Base-by-base conservation (phyloP, 2,329 filamentous ascomycete genomes). In the Aureobasidium sp. region DNA sequence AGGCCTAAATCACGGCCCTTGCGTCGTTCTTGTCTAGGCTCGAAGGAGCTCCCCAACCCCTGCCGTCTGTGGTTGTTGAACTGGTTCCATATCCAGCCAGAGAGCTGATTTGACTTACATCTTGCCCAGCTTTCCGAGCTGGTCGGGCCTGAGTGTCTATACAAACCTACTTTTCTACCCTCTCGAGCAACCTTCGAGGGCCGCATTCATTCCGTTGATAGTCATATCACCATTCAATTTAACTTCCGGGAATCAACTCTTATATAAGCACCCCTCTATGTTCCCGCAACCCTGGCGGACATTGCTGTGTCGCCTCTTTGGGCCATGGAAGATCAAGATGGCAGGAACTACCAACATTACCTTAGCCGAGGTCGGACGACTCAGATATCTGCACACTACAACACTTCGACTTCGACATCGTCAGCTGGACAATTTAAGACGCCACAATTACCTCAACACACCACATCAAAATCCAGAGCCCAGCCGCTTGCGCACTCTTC, bases 261-360 rank as follows among this genome's bases (percentile, higher is more conserved):
- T 5, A 44, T 44, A 10, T 8, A 34, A 34, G 10, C 52, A 34
- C 36, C 23, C 20, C 23, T n/a, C 10, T 42, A 44, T 56, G 52
- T 44, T 17, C 39, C 27, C 29, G 55, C 20, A 39, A 34, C 15
- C 39, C 53, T 59, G 55, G 55, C 44, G 34, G 13, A 39, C 9
- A 34, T 59, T 42, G 13, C 20, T 39, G 44, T 26, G 32, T 46
- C 23, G 41, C 34, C 7, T 59, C 27, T n/a, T 27, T 20, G 27
- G 44, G 44, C 20, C 48, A 59, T 59, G 55, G 55, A 59, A 27
- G 13, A 29, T 29, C 34, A 59, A 13, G 6, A 47, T 59, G 55
- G 32, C 17, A 39, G 55, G 15, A 17, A 47, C 23, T 23, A 48
- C 8, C 42, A 47, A 13, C 26, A 47, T 32, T n/a, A 47, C n/a